A percentile compares a stretch with the other conserved stretches of the same genome.
These are phyloP conservation scores for Mrakia gelida DNA, from an alignment of 768 basidiomycete species.

Conservation along the genomic window DNA sequence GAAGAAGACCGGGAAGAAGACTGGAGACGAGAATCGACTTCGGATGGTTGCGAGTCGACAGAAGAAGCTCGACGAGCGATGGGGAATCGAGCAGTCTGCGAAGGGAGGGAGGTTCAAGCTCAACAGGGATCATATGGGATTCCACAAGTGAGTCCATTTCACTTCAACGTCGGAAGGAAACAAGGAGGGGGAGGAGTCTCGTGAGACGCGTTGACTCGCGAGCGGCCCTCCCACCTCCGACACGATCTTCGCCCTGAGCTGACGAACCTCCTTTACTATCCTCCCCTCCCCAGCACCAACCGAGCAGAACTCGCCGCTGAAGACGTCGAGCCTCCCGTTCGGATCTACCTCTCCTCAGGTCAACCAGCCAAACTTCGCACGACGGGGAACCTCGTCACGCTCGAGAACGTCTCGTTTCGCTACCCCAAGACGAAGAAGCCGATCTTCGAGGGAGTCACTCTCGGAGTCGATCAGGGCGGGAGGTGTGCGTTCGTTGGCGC, in stretches of 20 bases:
- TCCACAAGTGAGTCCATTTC: conserved; percentile 39
- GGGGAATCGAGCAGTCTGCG: conserved; percentile 46
- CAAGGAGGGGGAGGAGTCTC: no score
- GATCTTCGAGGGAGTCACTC: conserved; percentile 43
- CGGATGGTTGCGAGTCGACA: conserved; percentile 56
- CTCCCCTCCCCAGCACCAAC: conserved; percentile 32
- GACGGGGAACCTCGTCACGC: conserved; percentile 45
- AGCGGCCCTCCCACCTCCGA: no score
- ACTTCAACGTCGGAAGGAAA: no score
- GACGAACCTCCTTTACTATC: neutral
- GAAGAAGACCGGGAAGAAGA: conserved; percentile 53
- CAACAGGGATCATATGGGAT: conserved; percentile 54
- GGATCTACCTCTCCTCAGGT: conserved; percentile 42
- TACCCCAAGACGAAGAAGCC: conserved; percentile 42
- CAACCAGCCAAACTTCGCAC: conserved; percentile 41
- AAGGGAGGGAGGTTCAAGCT: conserved; percentile 56
- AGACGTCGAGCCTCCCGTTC: conserved; percentile 46
- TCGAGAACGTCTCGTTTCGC: conserved; percentile 47
- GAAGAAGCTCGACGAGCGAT: conserved; percentile 54
- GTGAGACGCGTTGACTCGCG: no score
- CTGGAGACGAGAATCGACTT: conserved; percentile 59
- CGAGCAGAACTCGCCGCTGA: conserved; percentile 50
- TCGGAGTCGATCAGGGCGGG: conserved; percentile 48
- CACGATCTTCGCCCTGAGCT: no score
- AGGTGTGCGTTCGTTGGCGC: conserved; percentile 50